Evolutionary conservation across 805 yeast species (phyloP).

Genomic region (Suhomyces emberorum): DNA sequence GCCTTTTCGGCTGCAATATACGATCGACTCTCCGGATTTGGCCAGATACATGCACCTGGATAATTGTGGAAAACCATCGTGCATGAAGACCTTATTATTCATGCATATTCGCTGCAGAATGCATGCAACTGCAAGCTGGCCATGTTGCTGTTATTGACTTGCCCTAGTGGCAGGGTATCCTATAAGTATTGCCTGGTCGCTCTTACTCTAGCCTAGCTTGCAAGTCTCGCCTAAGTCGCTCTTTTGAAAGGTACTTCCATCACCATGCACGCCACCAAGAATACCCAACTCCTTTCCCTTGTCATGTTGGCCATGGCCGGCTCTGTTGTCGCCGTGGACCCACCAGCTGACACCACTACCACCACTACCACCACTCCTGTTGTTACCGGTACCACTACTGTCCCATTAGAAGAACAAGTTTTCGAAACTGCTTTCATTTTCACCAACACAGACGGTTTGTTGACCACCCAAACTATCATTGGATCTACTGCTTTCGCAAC

Average conservation of each 20-base stretch:
- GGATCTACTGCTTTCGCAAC: constrained; percentile 13
- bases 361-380: constrained; percentile 26
- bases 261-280: constrained; percentile 1
- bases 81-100: too few species aligned
- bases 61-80: too few species aligned
- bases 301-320: constrained; percentile 8
- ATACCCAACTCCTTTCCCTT: background rate
- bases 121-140: too few species aligned
- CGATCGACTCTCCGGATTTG: too few species aligned
- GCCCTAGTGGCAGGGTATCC: too few species aligned
- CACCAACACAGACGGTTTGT: constrained; percentile 25
- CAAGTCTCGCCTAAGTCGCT: too few species aligned
- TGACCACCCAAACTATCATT: constrained; percentile 26
- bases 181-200: too few species aligned
- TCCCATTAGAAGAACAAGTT: constrained; percentile 22
- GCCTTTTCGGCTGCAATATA: too few species aligned
- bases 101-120: too few species aligned
- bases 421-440: constrained; percentile 29
- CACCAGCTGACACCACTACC: constrained; percentile 17
- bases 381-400: constrained; percentile 30
- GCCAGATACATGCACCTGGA: too few species aligned
- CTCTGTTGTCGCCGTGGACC: constrained; percentile 11
- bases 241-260: background rate
- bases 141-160: too few species aligned
- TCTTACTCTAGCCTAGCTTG: too few species aligned